A percentile compares a stretch with the other conserved stretches of the same genome.
Evolutionary conservation across 2,329 filamentous ascomycete species (phyloP).

Genomic region (Setomelanomma holmii): DNA sequence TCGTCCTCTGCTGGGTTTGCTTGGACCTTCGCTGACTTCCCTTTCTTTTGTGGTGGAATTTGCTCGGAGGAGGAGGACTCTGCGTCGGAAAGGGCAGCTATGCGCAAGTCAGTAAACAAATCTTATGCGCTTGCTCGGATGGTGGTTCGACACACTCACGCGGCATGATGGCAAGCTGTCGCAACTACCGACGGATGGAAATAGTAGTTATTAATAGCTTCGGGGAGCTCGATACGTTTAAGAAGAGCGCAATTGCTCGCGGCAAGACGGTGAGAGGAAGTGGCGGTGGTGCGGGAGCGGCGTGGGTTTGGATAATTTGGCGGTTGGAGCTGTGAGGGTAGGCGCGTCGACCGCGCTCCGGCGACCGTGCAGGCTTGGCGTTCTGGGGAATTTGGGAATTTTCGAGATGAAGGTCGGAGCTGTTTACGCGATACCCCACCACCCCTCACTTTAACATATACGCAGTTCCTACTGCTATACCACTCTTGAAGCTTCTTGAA

Average conservation of each 20-base stretch:
- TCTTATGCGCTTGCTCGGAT: slow-evolving; percentile 4
- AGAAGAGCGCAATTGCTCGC: slow-evolving; percentile 15
- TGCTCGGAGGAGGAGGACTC: slow-evolving; percentile 45
- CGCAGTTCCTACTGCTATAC: slow-evolving; percentile 6
- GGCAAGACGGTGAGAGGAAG: neutral
- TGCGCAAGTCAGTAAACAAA: slow-evolving; percentile 21
- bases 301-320: slow-evolving; percentile 8
- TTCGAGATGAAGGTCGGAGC: slow-evolving; percentile 26
- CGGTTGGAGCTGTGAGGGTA: slow-evolving; percentile 9
- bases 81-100: slow-evolving; percentile 51
- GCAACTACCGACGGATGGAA: slow-evolving; percentile 9
- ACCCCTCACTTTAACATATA: slow-evolving; percentile 29
- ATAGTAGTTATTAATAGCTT: slow-evolving; percentile 3
- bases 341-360: slow-evolving; percentile 23
- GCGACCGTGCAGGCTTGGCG: slow-evolving; percentile 27
- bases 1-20: slow-evolving; percentile 16
- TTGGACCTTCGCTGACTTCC: slow-evolving; percentile 19
- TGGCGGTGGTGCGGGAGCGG: slow-evolving; percentile 5
- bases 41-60: slow-evolving; percentile 33
- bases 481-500: slow-evolving; percentile 6
- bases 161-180: slow-evolving; percentile 37
- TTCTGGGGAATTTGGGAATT: slow-evolving; percentile 40
- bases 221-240: slow-evolving; percentile 1
- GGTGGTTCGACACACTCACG: slow-evolving; percentile 36
- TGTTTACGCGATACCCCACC: slow-evolving; percentile 39